Conservation (phyloP, 495 filamentous ascomycete species). For the Diplogelasinospora grovesii region DNA sequence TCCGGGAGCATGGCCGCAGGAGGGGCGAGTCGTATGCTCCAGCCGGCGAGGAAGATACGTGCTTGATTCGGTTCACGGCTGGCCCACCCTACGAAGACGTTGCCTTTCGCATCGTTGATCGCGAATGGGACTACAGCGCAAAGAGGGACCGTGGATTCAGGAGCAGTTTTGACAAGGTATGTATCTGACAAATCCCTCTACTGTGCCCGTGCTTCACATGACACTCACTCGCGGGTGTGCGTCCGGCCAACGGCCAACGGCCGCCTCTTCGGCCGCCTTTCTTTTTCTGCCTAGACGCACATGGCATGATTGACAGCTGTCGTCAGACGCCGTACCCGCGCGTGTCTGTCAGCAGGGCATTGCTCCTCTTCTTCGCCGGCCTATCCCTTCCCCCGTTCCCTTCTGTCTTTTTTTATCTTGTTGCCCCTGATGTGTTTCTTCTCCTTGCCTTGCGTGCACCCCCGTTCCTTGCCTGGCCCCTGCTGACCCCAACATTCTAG, state of each 20-base stretch:
- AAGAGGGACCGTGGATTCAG: conserved; percentile 92
- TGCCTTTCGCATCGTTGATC: conserved; percentile 95
- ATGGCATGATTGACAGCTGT: conserved; percentile 3
- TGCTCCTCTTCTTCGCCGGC: too few relatives aligned
- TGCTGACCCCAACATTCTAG: conserved; percentile 38
- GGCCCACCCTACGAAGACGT: conserved; percentile 96
- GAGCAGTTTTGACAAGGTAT: conserved; percentile 95
- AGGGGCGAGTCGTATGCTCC: conserved; percentile 87
- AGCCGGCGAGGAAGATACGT: conserved; percentile 97
- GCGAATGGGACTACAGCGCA: conserved; percentile 98
- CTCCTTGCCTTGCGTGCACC: conserved; percentile 2
- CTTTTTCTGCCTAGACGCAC: conserved; percentile 6
- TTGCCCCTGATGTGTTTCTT: conserved; percentile 5
- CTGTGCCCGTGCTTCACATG: conserved; percentile 4
- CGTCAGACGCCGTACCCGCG: conserved; percentile 4
- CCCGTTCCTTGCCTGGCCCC: background rate
- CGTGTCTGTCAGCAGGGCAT: too few relatives aligned
- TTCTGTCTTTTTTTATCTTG: conserved; percentile 1
- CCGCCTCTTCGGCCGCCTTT: conserved; percentile 1
- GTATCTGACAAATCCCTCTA: conserved; percentile 8
- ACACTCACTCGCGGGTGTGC: conserved; percentile 3
- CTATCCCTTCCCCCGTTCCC: background rate
- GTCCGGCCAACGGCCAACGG: conserved; percentile 3
- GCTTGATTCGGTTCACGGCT: conserved; percentile 90
- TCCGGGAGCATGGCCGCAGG: conserved; percentile 82